Evolutionary conservation across 2,329 filamentous ascomycete genomes (phyloP).

Genomic region (Fusarium albosuccineum): DNA sequence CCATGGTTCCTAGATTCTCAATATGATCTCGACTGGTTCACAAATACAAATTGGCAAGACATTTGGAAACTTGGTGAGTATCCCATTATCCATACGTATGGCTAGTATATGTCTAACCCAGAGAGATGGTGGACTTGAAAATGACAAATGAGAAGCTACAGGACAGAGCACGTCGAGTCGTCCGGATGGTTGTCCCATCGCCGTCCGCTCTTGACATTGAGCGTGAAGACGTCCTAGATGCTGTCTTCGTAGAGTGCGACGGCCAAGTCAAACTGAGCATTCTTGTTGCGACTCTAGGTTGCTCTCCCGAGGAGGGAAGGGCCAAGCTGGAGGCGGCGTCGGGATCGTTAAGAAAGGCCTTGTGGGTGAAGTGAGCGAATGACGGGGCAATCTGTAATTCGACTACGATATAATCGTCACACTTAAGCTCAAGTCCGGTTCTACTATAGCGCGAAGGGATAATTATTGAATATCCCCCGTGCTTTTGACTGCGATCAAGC

Average conservation of each 20-base stretch:
- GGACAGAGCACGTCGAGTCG: background rate
- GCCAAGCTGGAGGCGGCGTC: background rate
- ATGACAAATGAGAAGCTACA: background rate
- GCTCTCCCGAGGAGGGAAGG: slow-evolving; percentile 6
- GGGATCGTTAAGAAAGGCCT: slow-evolving; percentile 3
- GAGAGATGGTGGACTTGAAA: slow-evolving; percentile 1
- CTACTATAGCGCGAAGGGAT: too few relatives aligned
- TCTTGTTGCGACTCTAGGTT: slow-evolving; percentile 11
- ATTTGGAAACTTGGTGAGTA: background rate
- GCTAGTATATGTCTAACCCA: background rate
- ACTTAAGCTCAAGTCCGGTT: too few relatives aligned
- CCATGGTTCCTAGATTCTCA: background rate
- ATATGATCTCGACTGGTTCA: background rate
- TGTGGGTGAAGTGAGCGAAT: background rate
- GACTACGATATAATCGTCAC: too few relatives aligned
- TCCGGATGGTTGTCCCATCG: slow-evolving; percentile 13
- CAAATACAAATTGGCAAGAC: background rate
- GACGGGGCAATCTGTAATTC: background rate
- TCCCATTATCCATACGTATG: background rate
- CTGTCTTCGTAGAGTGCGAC: slow-evolving; percentile 12
- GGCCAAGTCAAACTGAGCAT: slow-evolving; percentile 27
- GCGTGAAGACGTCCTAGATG: slow-evolving; percentile 13
- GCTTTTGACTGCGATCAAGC: too few relatives aligned
- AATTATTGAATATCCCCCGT: too few relatives aligned
- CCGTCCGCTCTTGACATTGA: slow-evolving; percentile 12